Percentiles rank a stretch among this genome's conserved stretches.
These are phyloP conservation scores for Xylaria bambusicola DNA, from an alignment of 495 filamentous ascomycete species.

Conservation along the genomic window DNA sequence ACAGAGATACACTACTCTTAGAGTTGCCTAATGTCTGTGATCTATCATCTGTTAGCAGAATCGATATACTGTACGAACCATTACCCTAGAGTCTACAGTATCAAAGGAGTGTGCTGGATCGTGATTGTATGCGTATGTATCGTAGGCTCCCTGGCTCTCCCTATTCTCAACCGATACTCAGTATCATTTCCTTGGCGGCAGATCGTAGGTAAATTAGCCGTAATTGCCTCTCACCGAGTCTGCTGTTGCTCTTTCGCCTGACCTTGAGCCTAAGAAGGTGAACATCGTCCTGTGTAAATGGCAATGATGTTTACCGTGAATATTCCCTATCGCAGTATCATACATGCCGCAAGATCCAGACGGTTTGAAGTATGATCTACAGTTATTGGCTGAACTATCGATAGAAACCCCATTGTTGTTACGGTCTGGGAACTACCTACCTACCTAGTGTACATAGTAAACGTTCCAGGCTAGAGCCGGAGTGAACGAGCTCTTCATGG, in stretches of 20 bases:
- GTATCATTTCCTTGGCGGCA: not conserved
- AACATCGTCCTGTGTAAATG: too few species aligned
- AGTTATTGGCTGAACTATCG: conserved; percentile 10
- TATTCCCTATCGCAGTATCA: too few species aligned
- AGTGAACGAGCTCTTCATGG: not conserved
- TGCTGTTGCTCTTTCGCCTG: not conserved
- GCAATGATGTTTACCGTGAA: too few species aligned
- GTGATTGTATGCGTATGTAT: too few species aligned
- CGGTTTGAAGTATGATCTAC: conserved; percentile 2
- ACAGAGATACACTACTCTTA: not conserved
- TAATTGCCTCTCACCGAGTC: not conserved
- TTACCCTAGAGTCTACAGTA: too few species aligned
- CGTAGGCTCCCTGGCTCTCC: too few species aligned
- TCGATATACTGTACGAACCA: too few species aligned
- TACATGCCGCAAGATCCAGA: not conserved
- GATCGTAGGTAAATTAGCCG: not conserved
- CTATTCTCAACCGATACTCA: not conserved
- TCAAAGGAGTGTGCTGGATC: too few species aligned
- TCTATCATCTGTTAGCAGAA: conserved; percentile 3
- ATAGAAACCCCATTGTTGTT: not conserved
- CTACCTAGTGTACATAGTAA: too few species aligned
- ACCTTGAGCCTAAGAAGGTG: too few species aligned
- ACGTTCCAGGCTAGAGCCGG: not conserved
- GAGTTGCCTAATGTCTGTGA: conserved; percentile 3
- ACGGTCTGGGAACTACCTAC: too few species aligned